Base-by-base conservation (phyloP, 805 yeast genomes). In the baker's yeast (Saccharomyces cerevisiae) region DNA sequence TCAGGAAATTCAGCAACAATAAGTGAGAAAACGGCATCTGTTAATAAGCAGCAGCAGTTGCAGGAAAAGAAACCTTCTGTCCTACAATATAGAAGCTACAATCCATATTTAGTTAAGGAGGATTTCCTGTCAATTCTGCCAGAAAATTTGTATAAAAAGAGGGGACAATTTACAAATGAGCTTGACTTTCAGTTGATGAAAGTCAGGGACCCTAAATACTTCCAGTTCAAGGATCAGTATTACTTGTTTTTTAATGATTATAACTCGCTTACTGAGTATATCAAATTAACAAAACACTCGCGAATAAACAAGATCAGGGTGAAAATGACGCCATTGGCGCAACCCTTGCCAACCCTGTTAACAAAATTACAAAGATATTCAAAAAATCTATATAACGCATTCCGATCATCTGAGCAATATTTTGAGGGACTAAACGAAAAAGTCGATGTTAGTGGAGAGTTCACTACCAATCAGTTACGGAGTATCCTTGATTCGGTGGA, bases 141-240 rank as follows among this genome's bases (percentile, higher is more conserved):
- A 1, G 53, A 49, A 4, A 52, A 52, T 26, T 17, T 53, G 10
- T 51, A n/a, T 5, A 31, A 17, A 41, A 41, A 17, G 4, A 17
- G 43, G 24, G 48, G 51, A 24, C 41, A 27, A 11, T 31, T 47
- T 5, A 31, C 46, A 11, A 51, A 28, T 8, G 52, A 26, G 17
- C 17, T 27, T 5, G 46, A 49, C 8, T 61, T 64, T 27, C 53
- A 54, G 24, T 53, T 66, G 21, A 48, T 65, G 14, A 62, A 61
- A 48, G 53, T 53, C 10, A 60, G 70, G 50, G 69, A 68, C 47
- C 68, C 68, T 5, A 58, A 58, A 49, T 66, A 57, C 51, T 67
- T 68, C 51, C 66, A 65, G 51, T 68, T 68, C 49, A 57, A 55
- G 27, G 68, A 67, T 53, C 53, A 59, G 27, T 68, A 67, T 47